Evolutionary conservation across 2,329 filamentous ascomycete genomes (phyloP), one percentile per base, ranked within the genome.

Genomic region (Cladophialophora exuberans): DNA sequence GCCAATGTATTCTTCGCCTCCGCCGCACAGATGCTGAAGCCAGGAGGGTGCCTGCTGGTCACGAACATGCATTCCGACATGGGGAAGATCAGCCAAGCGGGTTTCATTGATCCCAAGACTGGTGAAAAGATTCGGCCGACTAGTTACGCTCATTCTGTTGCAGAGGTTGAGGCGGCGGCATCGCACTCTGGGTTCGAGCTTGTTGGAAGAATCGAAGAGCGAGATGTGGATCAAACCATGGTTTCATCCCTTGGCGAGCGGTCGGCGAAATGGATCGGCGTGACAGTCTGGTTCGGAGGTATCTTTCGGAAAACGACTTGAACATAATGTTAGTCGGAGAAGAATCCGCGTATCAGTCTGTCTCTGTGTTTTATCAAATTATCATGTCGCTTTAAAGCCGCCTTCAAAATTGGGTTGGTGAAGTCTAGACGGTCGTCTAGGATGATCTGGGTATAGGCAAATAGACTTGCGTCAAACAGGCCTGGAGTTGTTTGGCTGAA

Each of bases 391-490:
- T 69, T 71, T 54, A 96, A 67, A 46, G 71, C 76, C 47, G 96
- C 73, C 49, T 78, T 76, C 57, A 79, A 80, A 53, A 89, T 83
- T 55, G 26, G 52, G 13, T 45, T 55, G 30, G 45, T 75, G 88
- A 89, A 92, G 1, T 73, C 76, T 61, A 90, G 66, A 1, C 65
- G 43, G 10, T 84, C 79, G 56, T 88, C 84, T 47, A 96, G 73
- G 48, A 97, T 76, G 46, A 96, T 76, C 70, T 95, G 84, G 0
- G 89, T 92, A 71, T 97, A 99, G 3, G 90, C 86, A 73, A 97
- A 97, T 2, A 97, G 83, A 50, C 84, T 85, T 5, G 93, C 92
- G 72, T 99, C 94, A 64, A 97, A 93, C 20, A 93, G 67, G 0
- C 85, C 84, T 0, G 93, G 90, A 13, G 71, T 68, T 25, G 70